Base-by-base conservation (phyloP, 2,329 filamentous ascomycete species). In the Fusarium sp. region DNA sequence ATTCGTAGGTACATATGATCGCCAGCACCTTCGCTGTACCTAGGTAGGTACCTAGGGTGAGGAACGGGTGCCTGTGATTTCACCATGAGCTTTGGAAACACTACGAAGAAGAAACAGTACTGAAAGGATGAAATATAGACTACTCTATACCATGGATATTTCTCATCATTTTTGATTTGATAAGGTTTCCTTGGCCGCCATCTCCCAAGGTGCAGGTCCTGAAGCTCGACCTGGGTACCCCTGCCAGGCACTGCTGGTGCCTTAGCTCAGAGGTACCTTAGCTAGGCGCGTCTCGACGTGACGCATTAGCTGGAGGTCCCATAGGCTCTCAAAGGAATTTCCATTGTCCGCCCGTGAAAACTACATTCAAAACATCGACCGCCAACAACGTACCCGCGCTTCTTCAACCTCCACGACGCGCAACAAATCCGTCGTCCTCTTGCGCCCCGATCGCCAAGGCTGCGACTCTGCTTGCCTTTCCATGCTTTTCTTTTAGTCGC, bases 211-310 rank as follows among this genome's bases (percentile, higher is more conserved):
- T 20, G 27, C 47, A 32, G 25, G 27, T 45, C 38, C 33, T 73
- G 38, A 64, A 73, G 63, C 63, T 62, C 10, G 38, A 40, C 57
- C 58, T 43, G 45, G 59, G 66, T 64, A 73, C 52, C 70, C 71
- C 35, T 59, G 56, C 50, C 27, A 52, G 47, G 50, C 50, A 33
- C 50, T 14, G 20, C 43, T 47, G 43, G 43, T 47, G 43, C 43
- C 43, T 47, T 25, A 56, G 61, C 52, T 69, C 59, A 70, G 20
- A 58, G 63, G 66, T 66, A 38, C 54, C 64, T 66, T 59, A 52
- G 62, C 61, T 62, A 68, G 80, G 76, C 82, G 82, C 82, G 82
- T 82, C 77, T 74, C 71, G 82, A 83, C 82, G 82, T 84, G 83
- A 82, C 81, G 80, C 78, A 76, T 76, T 54, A 54, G 45, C 45